Percentiles rank a stretch among this genome's conserved stretches.
Conservation (phyloP, 108 stramenopile species). For the Discostella stelligeroides region DNA sequence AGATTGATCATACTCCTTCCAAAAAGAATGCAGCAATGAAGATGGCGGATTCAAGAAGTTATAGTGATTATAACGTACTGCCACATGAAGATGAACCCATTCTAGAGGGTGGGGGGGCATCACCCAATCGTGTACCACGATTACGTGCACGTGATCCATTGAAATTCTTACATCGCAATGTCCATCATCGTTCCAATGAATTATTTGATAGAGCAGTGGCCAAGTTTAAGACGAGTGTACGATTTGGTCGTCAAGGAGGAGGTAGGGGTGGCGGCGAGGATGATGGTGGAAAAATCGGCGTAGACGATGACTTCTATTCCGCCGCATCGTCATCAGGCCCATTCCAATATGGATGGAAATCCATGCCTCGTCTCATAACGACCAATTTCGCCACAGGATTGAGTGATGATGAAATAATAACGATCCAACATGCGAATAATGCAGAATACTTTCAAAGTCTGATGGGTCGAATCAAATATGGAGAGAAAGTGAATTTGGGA, state of each 20-base stretch:
- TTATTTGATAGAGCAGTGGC: conserved; percentile 16
- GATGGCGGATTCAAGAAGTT: too few relatives aligned
- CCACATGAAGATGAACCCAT: conserved; percentile 12
- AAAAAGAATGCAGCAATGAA: too few relatives aligned
- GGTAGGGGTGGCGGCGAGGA: neutral
- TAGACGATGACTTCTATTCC: too few relatives aligned
- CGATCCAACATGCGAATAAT: conserved; percentile 2
- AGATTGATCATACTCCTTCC: neutral
- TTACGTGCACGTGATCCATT: conserved; percentile 24
- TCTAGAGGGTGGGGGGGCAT: conserved; percentile 31
- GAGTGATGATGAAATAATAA: conserved; percentile 28
- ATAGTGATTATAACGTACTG: too few relatives aligned
- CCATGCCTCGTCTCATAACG: conserved; percentile 47
- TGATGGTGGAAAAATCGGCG: neutral
- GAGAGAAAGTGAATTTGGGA: neutral
- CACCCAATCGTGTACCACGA: conserved; percentile 21
- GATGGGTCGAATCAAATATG: conserved; percentile 5
- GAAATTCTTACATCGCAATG: conserved; percentile 25
- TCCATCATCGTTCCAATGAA: neutral
- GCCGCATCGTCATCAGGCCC: conserved; percentile 6
- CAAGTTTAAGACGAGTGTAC: conserved; percentile 21
- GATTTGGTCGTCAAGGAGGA: conserved; percentile 8
- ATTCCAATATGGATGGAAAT: conserved; percentile 44
- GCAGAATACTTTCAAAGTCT: neutral
- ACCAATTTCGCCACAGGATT: conserved; percentile 25